Conservation (phyloP, 1,139 yeast species). For the Pichia sp. region DNA sequence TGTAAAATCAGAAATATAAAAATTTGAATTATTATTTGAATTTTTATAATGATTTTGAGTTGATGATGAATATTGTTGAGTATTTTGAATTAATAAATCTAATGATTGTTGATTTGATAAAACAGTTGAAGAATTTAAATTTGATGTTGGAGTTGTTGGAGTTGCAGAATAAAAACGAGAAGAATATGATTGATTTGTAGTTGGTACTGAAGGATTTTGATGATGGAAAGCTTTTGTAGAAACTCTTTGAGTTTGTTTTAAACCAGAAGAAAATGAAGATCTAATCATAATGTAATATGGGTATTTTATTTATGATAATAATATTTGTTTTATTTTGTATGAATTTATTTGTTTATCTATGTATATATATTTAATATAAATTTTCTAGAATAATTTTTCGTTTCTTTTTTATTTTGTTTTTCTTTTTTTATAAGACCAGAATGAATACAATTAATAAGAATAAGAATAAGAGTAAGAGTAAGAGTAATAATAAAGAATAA, state of each 20-base stretch:
- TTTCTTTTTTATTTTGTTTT: no score
- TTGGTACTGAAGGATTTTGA: conserved; percentile 13
- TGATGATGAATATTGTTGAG: conserved; percentile 1
- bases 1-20: background rate
- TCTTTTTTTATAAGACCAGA: no score
- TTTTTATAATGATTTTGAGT: background rate
- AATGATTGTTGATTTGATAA: background rate
- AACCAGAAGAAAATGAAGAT: conserved; percentile 24
- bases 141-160: background rate
- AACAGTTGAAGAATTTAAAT: conserved; percentile 15
- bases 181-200: no score
- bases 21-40: background rate
- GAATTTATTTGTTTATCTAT: no score
- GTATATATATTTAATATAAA: no score
- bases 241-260: conserved; percentile 29
- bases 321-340: no score
- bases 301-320: no score
- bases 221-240: conserved; percentile 28
- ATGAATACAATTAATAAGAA: no score
- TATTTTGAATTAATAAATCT: background rate
- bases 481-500: no score
- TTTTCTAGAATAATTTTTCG: no score
- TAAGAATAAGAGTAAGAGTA: no score
- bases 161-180: background rate
- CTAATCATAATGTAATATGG: conserved; percentile 22